A percentile compares a stretch with the other conserved stretches of the same genome.
Evolutionary conservation across 345 rosid genomes (phyloP).

Genomic region (Rhizophora mangle): DNA sequence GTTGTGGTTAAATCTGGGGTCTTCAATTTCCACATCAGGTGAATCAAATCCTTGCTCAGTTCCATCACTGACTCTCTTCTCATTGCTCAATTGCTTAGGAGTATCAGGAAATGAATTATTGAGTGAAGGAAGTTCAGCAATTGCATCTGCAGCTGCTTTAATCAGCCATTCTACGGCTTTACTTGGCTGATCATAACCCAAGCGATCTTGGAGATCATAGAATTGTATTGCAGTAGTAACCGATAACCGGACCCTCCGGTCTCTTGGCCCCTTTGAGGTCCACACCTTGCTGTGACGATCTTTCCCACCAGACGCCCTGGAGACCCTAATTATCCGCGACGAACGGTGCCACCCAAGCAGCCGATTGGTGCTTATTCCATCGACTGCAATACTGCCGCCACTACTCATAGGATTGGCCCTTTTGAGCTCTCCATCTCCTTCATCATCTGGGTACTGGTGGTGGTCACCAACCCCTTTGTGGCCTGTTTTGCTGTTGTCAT

Average conservation of each 20-base stretch:
- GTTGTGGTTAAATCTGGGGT: constrained; percentile 38
- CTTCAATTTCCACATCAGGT: constrained; percentile 51
- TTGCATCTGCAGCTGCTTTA: constrained; percentile 75
- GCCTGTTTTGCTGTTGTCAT: constrained; percentile 36
- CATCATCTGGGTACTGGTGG: constrained; percentile 47
- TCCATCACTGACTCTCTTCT: constrained; percentile 45
- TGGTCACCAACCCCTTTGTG: constrained; percentile 21
- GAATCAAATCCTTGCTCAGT: constrained; percentile 50
- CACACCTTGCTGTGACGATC: constrained; percentile 97
- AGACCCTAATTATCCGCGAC: constrained; percentile 90
- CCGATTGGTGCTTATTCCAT: constrained; percentile 24
- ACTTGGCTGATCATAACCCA: constrained; percentile 96
- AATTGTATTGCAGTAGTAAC: constrained; percentile 91
- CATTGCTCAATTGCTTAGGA: constrained; percentile 60
- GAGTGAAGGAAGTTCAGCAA: constrained; percentile 81
- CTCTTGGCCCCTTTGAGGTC: constrained; percentile 92
- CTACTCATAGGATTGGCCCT: constrained; percentile 24
- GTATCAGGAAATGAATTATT: constrained; percentile 59
- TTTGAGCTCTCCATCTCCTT: constrained; percentile 51
- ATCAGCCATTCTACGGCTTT: constrained; percentile 96
- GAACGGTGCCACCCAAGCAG: constrained; percentile 68
- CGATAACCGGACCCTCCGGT: constrained; percentile 86
- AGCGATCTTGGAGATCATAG: constrained; percentile 88
- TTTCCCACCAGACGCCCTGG: constrained; percentile 94
- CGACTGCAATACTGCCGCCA: constrained; percentile 12